A percentile compares a stretch with the other conserved stretches of the same genome.
Evolutionary conservation across 805 yeast genomes (phyloP).

Genomic region (Yarrowia keelungensis): DNA sequence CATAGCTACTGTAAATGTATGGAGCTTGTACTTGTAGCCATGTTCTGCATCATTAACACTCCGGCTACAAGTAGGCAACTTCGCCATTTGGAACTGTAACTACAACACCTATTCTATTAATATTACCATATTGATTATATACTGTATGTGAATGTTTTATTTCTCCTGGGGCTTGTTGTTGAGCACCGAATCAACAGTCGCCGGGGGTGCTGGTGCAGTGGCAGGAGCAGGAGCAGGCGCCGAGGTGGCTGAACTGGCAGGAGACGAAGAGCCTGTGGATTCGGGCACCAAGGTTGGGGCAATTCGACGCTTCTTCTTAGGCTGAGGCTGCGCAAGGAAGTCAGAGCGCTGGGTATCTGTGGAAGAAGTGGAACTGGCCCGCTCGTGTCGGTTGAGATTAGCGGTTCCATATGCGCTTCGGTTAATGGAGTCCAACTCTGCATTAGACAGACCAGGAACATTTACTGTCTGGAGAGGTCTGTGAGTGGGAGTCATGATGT

Average conservation of each 20-base stretch:
- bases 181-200: slow-evolving; percentile 13
- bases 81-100: no score
- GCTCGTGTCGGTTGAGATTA: slow-evolving; percentile 40
- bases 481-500: slow-evolving; percentile 36
- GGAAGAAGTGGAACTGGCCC: slow-evolving; percentile 33
- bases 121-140: slow-evolving; percentile 2
- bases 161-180: slow-evolving; percentile 9
- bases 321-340: slow-evolving; percentile 7
- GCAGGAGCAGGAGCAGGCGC: background rate
- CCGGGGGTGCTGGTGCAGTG: no score
- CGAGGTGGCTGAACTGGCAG: background rate
- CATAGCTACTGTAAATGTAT: no score
- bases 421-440: slow-evolving; percentile 24
- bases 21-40: no score
- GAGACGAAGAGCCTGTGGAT: background rate
- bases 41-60: no score
- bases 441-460: slow-evolving; percentile 22
- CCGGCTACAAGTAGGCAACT: no score
- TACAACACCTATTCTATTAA: background rate
- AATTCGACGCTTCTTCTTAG: slow-evolving; percentile 51
- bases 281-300: slow-evolving; percentile 50
- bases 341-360: slow-evolving; percentile 28
- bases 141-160: background rate
- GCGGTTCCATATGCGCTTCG: slow-evolving; percentile 36
- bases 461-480: slow-evolving; percentile 17